Base-by-base conservation (phyloP, 306 rosid species). In the Citrullus mucosospermus region DNA sequence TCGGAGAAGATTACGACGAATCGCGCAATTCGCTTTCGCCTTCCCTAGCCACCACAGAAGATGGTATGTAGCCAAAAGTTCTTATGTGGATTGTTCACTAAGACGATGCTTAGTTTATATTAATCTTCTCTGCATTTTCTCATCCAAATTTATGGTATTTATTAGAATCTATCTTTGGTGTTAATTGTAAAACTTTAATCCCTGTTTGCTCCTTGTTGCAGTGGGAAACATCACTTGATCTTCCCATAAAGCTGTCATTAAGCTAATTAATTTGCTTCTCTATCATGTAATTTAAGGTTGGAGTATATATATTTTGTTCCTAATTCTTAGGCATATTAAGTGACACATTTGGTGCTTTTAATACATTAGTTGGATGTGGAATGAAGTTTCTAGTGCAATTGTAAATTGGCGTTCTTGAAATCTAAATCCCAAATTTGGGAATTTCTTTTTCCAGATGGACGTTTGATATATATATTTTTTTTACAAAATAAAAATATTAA, bases 11-110 rank as follows among this genome's bases (percentile, higher is more conserved):
- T 76, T 91, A 90, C 16, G 99, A 95, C 65, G 96, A 91, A 50
- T 96, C 98, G 0, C 93, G 94, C 44, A 85, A 88, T 87, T 96
- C 98, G 0, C 88, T 92, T 80, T 92, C 98, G 0, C 97, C 98
- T 68, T 95, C 97, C 9, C 78, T 96, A 69, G 86, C 88, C 75
- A 92, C 99, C 89, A 92, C 98, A n/a, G 99, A 96, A 83, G 99
- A 96, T 83, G 93, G 98, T 14, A 77, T 88, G 57, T 92, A 85
- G 51, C 62, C 44, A 50, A 34, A 76, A 57, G 34, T 4, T 50
- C 5, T 30, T 16, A 7, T 44, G 78, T 73, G 46, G 78, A 34
- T 70, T 70, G 39, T 43, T 44, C 9, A 41, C 25, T 25, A 30
- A 51, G 78, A 73, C 53, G 58, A 71, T 71, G 76, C 4, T 51